phyloP scores from a whole-genome alignment of 2,329 filamentous ascomycete genomes.

The Exserohilum turcica region DNA sequence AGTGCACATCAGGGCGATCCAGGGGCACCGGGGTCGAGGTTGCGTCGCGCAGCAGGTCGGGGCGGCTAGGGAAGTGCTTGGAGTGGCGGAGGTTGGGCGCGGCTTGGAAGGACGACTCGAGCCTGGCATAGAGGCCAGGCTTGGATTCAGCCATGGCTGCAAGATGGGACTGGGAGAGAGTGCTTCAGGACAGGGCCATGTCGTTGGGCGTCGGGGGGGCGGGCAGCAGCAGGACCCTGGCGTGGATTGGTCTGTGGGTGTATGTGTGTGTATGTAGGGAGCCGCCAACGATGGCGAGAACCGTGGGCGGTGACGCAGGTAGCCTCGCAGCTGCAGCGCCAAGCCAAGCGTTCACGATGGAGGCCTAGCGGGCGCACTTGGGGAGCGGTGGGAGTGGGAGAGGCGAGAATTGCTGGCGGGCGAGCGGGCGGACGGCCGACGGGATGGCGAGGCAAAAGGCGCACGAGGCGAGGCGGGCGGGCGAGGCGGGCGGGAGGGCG shows the following conservation, averaged over 20 bases:
- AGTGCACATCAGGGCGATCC: constrained; percentile 18
- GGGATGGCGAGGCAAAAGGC: constrained; percentile 4
- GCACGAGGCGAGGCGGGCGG: not conserved
- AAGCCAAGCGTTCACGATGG: constrained; percentile 23
- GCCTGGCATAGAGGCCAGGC: constrained; percentile 36
- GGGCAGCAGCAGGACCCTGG: constrained; percentile 9
- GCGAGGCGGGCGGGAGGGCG: too few species aligned
- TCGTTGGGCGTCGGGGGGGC: constrained; percentile 16
- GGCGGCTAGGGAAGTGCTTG: constrained; percentile 35
- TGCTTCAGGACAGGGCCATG: constrained; percentile 32
- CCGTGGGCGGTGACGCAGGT: constrained; percentile 32
- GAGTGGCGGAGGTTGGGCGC: constrained; percentile 34
- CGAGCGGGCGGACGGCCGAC: constrained; percentile 12
- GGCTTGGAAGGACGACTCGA: constrained; percentile 40
- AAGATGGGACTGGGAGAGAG: constrained; percentile 4
- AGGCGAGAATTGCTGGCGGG: constrained; percentile 3
- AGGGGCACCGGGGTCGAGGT: constrained; percentile 32
- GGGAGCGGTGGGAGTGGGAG: not conserved
- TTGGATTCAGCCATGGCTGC: constrained; percentile 31
- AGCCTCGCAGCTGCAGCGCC: constrained; percentile 25
- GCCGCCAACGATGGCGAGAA: constrained; percentile 1
- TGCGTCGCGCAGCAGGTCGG: constrained; percentile 32
- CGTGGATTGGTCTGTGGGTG: too few species aligned
- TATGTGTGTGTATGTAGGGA: constrained; percentile 13
- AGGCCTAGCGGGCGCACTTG: constrained; percentile 3